Base-by-base conservation (phyloP, 371 early-diverging fungal genomes). In the Neoconidiobolus thromboides region DNA sequence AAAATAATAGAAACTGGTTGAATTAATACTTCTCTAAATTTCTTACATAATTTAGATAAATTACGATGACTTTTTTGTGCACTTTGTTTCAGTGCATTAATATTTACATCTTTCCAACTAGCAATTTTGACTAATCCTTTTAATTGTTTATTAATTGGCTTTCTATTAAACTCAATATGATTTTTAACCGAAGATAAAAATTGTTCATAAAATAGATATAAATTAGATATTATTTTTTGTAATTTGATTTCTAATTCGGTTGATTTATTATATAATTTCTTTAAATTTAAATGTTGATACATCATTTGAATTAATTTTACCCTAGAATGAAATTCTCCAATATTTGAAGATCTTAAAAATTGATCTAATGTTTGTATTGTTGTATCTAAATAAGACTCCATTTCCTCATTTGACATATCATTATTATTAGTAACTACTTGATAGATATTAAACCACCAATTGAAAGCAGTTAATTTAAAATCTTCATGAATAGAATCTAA, bases 101-200 rank as follows among this genome's bases (percentile, higher is more conserved):
- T 85, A 62, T 93, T 97, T 46, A 93, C 85, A 69, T 97, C 98
- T 70, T 92, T 91, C 94, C 96, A 97, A 49, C 78, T 85, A 9
- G 96, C 94, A 61, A 97, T 86, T 71, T 88, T 87, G 52, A 95
- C 94, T 65, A 84, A 91, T 58, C 91, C 89, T 61, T 84, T 80
- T 64, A 97, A 76, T 43, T 97, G 92, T 63, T 85, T 87, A 51
- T 82, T 79, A 46, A 96, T 85, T 2, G 92, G 85, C 61, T 82
- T 77, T 60, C 83, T 79, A 14, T 75, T 62, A 36, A 73, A 68
- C 6, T 72, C 69, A 38, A 91, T 62, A 39, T 75, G 74, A 6
- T 68, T 68, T 3, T 76, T 68, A 6, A 86, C 76, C 40, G 67
- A 70, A 3, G 71, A 67, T 15, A 67, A 60, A 67, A 88, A 96